Percentiles rank a stretch among this genome's conserved stretches.
These are phyloP conservation scores for Kwoniella newhampshirensis DNA, from an alignment of 768 basidiomycete species.

Conservation along the genomic window DNA sequence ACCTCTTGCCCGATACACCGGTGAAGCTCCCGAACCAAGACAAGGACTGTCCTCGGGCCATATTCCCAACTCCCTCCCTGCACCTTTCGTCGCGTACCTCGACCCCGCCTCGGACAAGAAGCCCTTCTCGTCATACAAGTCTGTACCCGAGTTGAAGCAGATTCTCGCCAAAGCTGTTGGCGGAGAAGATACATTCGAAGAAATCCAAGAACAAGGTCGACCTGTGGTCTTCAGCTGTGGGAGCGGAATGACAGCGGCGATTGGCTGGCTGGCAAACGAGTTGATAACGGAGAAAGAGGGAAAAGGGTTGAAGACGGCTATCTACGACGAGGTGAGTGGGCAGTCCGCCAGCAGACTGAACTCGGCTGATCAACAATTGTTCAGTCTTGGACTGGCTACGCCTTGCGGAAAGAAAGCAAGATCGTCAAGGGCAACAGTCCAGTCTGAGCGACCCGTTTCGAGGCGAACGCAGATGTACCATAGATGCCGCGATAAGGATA, in stretches of 20 bases:
- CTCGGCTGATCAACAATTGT: slow-evolving; percentile 1
- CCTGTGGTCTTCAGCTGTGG: slow-evolving; percentile 78
- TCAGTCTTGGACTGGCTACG: slow-evolving; percentile 96
- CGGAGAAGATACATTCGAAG: slow-evolving; percentile 56
- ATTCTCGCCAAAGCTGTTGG: slow-evolving; percentile 69
- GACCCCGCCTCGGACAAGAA: slow-evolving; percentile 55
- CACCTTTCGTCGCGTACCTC: slow-evolving; percentile 79
- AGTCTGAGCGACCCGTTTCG: neutral
- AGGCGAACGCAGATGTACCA: too few species aligned
- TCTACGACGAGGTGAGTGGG: slow-evolving; percentile 86
- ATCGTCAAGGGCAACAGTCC: slow-evolving; percentile 62
- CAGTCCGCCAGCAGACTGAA: neutral
- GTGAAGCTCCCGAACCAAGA: slow-evolving; percentile 82
- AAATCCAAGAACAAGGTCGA: slow-evolving; percentile 64
- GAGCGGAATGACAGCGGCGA: slow-evolving; percentile 95
- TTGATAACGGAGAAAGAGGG: slow-evolving; percentile 57
- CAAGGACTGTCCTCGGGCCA: slow-evolving; percentile 85
- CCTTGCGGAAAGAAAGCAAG: slow-evolving; percentile 68
- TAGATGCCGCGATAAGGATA: too few species aligned
- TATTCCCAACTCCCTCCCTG: slow-evolving; percentile 78
- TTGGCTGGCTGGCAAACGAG: slow-evolving; percentile 90
- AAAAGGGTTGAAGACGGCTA: slow-evolving; percentile 56
- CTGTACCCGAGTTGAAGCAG: slow-evolving; percentile 62
- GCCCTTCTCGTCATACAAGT: slow-evolving; percentile 61
- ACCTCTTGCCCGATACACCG: slow-evolving; percentile 73